These are phyloP conservation scores for Paramecium octaurelia DNA, from an alignment of 73 alveolate species.

Conservation along the genomic window DNA sequence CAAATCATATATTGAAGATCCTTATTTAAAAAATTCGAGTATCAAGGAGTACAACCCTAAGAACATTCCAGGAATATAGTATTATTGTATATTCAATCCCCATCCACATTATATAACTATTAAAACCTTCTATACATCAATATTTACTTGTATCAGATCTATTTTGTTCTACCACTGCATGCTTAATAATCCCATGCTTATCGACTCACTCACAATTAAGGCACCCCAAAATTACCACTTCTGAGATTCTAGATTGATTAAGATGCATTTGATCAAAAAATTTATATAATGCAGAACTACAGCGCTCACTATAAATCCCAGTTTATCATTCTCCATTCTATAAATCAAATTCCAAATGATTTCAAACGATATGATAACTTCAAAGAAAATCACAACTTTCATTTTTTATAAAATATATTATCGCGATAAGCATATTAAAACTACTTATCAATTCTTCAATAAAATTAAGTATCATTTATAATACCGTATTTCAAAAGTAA, in stretches of 20 bases:
- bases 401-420: neutral
- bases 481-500: neutral
- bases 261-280: neutral
- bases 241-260: neutral
- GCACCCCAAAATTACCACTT: neutral
- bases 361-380: neutral
- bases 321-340: neutral
- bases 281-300: neutral
- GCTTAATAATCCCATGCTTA: neutral
- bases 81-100: neutral
- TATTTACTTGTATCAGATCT: neutral
- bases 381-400: neutral
- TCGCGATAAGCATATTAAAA: neutral
- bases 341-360: neutral
- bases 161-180: neutral
- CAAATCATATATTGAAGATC: neutral
- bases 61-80: neutral
- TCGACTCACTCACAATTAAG: neutral
- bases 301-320: neutral
- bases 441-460: neutral
- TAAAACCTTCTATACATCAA: neutral
- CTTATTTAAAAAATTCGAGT: neutral
- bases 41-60: neutral
- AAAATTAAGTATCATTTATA: neutral
- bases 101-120: constrained; percentile 7